Evolutionary conservation across 2,329 filamentous ascomycete species (phyloP).

Genomic region (Botrytis cinerea): DNA sequence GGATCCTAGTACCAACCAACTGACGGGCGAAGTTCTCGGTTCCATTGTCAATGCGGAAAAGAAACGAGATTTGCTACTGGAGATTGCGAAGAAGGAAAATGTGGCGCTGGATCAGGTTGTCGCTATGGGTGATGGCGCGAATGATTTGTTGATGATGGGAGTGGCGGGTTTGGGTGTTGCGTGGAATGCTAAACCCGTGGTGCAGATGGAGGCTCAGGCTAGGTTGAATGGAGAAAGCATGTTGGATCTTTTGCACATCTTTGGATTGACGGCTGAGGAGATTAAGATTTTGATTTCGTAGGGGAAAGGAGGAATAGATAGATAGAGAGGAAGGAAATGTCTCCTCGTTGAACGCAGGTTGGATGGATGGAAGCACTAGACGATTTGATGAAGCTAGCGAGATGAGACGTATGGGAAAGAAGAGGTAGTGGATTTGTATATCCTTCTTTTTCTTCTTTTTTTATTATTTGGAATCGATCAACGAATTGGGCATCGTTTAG

Average conservation of each 20-base stretch:
- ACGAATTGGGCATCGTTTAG: not conserved
- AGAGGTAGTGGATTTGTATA: not conserved
- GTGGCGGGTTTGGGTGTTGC: conserved; percentile 76
- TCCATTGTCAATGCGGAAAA: conserved; percentile 74
- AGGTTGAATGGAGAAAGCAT: conserved; percentile 71
- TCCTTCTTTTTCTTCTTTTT: not conserved
- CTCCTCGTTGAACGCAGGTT: not conserved
- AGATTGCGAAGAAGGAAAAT: conserved; percentile 69
- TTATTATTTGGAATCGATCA: not conserved
- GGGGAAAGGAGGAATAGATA: not conserved
- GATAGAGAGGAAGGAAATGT: not conserved
- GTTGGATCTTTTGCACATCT: conserved; percentile 71
- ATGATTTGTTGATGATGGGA: conserved; percentile 78
- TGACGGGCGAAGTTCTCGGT: conserved; percentile 73
- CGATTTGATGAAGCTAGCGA: not conserved
- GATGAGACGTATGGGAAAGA: not conserved
- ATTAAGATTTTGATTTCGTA: conserved; percentile 48
- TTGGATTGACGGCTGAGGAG: conserved; percentile 71
- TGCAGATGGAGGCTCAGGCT: conserved; percentile 75
- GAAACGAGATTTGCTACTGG: conserved; percentile 69
- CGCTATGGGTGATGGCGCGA: conserved; percentile 79
- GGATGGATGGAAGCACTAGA: rapidly evolving
- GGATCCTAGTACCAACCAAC: conserved; percentile 52
- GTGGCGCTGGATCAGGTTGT: conserved; percentile 67
- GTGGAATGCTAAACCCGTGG: conserved; percentile 81